Conservation (phyloP, 495 filamentous ascomycete genomes). For the Saxispiralis lemnorum region DNA sequence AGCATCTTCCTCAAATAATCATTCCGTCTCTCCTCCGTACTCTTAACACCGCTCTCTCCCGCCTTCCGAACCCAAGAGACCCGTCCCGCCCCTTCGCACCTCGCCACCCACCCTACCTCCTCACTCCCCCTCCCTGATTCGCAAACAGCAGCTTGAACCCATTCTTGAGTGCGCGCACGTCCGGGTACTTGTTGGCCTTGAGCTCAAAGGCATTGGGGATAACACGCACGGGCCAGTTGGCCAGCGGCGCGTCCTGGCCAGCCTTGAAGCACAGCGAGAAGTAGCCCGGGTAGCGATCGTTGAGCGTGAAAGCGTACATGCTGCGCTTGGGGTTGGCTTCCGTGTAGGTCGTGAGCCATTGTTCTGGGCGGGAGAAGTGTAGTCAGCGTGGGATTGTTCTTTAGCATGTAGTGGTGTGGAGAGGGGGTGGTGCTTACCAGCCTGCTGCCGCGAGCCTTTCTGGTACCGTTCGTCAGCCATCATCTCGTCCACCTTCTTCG, state of each 20-base stretch:
- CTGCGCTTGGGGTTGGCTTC: slow-evolving; percentile 89
- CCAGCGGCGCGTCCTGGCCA: slow-evolving; percentile 48
- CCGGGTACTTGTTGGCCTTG: slow-evolving; percentile 68
- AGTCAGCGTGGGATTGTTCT: not conserved
- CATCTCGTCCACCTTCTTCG: slow-evolving; percentile 92
- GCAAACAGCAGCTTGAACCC: slow-evolving; percentile 51
- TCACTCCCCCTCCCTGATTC: slow-evolving; percentile 8
- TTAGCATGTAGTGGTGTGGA: not conserved
- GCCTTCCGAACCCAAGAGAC: no score
- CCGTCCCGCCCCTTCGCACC: no score
- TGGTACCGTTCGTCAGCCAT: slow-evolving; percentile 84
- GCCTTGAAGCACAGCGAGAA: slow-evolving; percentile 94
- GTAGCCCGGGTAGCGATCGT: slow-evolving; percentile 80
- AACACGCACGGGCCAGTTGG: slow-evolving; percentile 76
- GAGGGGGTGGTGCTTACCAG: slow-evolving; percentile 44
- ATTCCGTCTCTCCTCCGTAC: no score
- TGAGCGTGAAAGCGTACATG: slow-evolving; percentile 85
- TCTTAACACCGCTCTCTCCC: no score
- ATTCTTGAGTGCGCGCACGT: slow-evolving; percentile 88
- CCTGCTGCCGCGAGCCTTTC: slow-evolving; percentile 55
- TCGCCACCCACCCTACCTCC: no score
- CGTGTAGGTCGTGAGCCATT: slow-evolving; percentile 87
- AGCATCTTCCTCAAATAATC: no score
- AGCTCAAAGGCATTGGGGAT: slow-evolving; percentile 82
- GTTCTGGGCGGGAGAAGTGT: slow-evolving; percentile 38